These are phyloP conservation scores for Erodium maritimum DNA, from an alignment of 345 rosid genomes.

Conservation along the genomic window DNA sequence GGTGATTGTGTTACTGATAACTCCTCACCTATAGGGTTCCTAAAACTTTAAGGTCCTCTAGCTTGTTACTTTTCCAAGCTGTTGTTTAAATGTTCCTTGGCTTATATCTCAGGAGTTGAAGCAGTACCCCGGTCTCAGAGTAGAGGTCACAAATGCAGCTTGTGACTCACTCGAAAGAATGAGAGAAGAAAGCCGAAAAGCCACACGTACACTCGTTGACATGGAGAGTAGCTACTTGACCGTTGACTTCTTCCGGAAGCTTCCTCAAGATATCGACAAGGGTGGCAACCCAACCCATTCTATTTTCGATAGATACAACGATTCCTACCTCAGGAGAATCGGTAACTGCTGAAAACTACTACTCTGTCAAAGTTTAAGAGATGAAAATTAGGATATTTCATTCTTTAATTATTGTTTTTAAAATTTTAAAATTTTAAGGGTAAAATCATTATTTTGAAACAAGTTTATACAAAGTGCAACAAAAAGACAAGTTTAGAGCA, in stretches of 20 bases:
- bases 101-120: conserved; percentile 63
- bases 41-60: too few relatives aligned
- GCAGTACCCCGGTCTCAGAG: conserved; percentile 96
- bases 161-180: conserved; percentile 80
- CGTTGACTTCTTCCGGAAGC: conserved; percentile 93
- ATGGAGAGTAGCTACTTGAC: conserved; percentile 94
- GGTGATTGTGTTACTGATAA: too few relatives aligned
- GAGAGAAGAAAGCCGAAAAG: conserved; percentile 83
- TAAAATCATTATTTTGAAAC: too few relatives aligned
- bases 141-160: conserved; percentile 85
- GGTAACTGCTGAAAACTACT: conserved; percentile 33
- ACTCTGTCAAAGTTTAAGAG: neutral
- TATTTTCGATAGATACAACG: conserved; percentile 90
- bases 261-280: conserved; percentile 96
- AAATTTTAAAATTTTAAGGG: too few relatives aligned
- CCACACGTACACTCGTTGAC: conserved; percentile 84
- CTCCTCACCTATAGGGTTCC: too few relatives aligned
- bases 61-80: too few relatives aligned
- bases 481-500: too few relatives aligned
- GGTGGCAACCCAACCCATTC: conserved; percentile 97
- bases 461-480: too few relatives aligned
- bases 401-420: too few relatives aligned
- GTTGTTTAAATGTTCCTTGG: too few relatives aligned
- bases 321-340: conserved; percentile 77
- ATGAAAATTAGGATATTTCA: too few relatives aligned